Evolutionary conservation across 306 rosid genomes (phyloP).

Genomic region (Dryas drummondii): DNA sequence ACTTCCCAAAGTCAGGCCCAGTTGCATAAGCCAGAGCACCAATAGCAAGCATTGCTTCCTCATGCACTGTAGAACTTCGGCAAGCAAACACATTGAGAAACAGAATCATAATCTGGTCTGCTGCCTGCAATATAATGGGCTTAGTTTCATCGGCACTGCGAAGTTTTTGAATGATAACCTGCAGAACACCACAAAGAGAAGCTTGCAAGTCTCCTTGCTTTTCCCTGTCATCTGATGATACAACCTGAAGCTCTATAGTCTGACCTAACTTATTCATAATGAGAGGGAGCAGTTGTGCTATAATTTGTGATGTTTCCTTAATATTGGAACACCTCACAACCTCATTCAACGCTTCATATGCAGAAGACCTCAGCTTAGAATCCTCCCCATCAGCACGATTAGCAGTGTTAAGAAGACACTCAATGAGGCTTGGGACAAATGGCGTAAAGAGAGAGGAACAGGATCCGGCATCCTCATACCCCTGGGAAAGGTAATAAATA

Average conservation of each 20-base stretch:
- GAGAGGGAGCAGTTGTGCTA: slow-evolving; percentile 34
- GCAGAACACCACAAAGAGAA: slow-evolving; percentile 44
- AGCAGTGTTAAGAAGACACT: slow-evolving; percentile 32
- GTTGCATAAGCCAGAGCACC: slow-evolving; percentile 41
- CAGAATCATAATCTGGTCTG: slow-evolving; percentile 35
- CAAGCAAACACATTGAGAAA: slow-evolving; percentile 43
- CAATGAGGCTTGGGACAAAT: slow-evolving; percentile 26
- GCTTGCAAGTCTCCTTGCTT: slow-evolving; percentile 43
- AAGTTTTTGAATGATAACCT: slow-evolving; percentile 42
- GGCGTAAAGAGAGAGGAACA: slow-evolving; percentile 36
- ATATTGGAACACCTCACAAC: slow-evolving; percentile 38
- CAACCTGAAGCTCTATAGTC: slow-evolving; percentile 35
- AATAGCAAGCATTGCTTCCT: slow-evolving; percentile 47
- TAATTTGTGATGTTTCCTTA: slow-evolving; percentile 25
- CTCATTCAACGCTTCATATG: slow-evolving; percentile 42
- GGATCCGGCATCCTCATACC: slow-evolving; percentile 32
- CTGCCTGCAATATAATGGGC: slow-evolving; percentile 25
- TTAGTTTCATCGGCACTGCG: slow-evolving; percentile 28
- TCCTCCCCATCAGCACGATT: slow-evolving; percentile 41
- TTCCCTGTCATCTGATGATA: slow-evolving; percentile 36
- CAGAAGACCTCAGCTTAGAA: slow-evolving; percentile 34
- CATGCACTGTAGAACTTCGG: slow-evolving; percentile 44
- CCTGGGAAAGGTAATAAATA: slow-evolving; percentile 36
- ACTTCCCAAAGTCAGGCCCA: slow-evolving; percentile 32
- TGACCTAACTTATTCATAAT: slow-evolving; percentile 35